phyloP scores from a whole-genome alignment of 495 filamentous ascomycete genomes.

The Neurospora sp. region DNA sequence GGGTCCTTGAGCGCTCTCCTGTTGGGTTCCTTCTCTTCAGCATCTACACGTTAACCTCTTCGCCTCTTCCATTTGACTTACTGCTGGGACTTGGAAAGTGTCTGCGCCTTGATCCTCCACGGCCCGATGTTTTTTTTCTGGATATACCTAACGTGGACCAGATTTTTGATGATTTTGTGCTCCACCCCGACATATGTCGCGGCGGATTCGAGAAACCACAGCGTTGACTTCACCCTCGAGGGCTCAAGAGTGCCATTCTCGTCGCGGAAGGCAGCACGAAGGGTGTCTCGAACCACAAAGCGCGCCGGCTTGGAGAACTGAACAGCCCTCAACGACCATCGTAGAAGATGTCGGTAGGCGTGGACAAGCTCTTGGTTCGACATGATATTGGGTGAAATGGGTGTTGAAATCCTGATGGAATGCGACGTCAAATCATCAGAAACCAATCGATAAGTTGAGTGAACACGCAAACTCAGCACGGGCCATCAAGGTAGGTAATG shows the following conservation, averaged over 20 bases:
- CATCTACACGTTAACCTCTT: neutral
- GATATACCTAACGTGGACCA: constrained; percentile 48
- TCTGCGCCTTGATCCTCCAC: neutral
- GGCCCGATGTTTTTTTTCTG: neutral
- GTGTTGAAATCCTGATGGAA: neutral
- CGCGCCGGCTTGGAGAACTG: constrained; percentile 72
- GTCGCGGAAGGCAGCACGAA: constrained; percentile 65
- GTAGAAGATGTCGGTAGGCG: constrained; percentile 73
- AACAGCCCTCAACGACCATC: constrained; percentile 62
- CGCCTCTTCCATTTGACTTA: constrained; percentile 1
- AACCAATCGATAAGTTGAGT: neutral
- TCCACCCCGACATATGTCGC: constrained; percentile 57
- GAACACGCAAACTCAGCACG: neutral
- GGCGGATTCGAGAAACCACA: constrained; percentile 67
- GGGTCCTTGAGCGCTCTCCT: neutral
- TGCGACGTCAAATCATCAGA: neutral
- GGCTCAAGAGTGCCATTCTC: constrained; percentile 44
- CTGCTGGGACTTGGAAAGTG: constrained; percentile 1
- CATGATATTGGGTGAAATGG: constrained; percentile 8
- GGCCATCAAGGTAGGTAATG: neutral
- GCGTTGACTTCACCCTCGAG: constrained; percentile 56
- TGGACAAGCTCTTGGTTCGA: constrained; percentile 41
- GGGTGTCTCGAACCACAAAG: constrained; percentile 48
- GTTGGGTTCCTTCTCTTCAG: neutral
- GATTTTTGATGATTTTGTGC: constrained; percentile 68